Base-by-base conservation (phyloP, 192 early-diverging fungal genomes). In the Rhizophagus prolifer region DNA sequence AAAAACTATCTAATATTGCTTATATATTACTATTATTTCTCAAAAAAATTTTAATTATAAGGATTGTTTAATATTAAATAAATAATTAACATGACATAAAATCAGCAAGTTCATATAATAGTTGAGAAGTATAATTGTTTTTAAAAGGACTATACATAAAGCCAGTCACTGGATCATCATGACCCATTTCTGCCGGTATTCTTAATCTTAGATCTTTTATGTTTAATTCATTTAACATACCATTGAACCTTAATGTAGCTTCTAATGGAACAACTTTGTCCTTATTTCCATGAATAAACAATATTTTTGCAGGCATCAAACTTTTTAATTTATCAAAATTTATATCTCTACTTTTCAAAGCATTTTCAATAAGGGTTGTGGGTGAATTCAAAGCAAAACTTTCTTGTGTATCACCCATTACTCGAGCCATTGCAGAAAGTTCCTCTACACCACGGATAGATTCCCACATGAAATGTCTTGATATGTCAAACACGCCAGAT, bases 351-450 rank as follows among this genome's bases (percentile, higher is more conserved):
- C 31, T 31, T 61, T 58, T 67, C 76, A 79, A 16, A 81, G 79
- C 73, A 80, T 7, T 61, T 23, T 78, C 67, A 46, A 76, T 78
- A 61, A 81, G 78, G 0, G 68, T 60, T 19, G 76, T 80, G 7
- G 81, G 80, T 4, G 82, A 83, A 36, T 81, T 79, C 31, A 74
- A 72, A 9, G 70, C 72, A 61, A 81, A 41, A 34, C 1, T 65
- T 36, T 58, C 23, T 34, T 59, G 21, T 65, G 26, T 60, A 1
- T 59, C 23, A 75, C 50, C 88, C 88, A 89, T 89, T 12, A 79
- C 85, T n/a, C 88, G 82, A 19, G 72, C 82, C 86, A 89, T 85
- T 50, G 85, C 82, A 31, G 88, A 89, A 41, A 89, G 79, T 54
- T 86, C 78, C 72, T 89, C 88, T 1, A 89, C 82, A 10, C 88